A percentile compares a stretch with the other conserved stretches of the same genome.
Conservation (phyloP, 441 rosid genomes). For the Euphorbia schlechtendalii region DNA sequence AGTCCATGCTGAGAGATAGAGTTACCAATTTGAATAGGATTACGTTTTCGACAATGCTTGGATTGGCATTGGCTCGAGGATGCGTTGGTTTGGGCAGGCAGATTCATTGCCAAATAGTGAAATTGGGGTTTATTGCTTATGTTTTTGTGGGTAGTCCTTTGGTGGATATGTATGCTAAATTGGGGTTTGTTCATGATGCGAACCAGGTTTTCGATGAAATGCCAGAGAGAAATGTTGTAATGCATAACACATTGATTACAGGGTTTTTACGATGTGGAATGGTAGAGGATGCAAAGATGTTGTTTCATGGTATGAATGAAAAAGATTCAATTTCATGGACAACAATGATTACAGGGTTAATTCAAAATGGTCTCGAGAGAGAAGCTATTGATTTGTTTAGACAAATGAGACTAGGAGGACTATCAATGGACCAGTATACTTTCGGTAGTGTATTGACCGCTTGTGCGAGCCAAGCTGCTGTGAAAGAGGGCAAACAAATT, state of each 20-base stretch:
- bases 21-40: slow-evolving; percentile 53
- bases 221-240: slow-evolving; percentile 49
- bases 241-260: slow-evolving; percentile 67
- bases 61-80: slow-evolving; percentile 45
- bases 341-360: slow-evolving; percentile 74
- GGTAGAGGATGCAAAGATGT: slow-evolving; percentile 49
- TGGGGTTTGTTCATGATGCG: slow-evolving; percentile 54
- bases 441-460: slow-evolving; percentile 82
- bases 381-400: slow-evolving; percentile 60
- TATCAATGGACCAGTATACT: slow-evolving; percentile 76
- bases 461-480: slow-evolving; percentile 56
- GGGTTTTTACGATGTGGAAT: slow-evolving; percentile 65
- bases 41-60: slow-evolving; percentile 67
- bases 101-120: slow-evolving; percentile 67
- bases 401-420: slow-evolving; percentile 56
- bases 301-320: slow-evolving; percentile 58
- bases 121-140: slow-evolving; percentile 61
- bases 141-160: slow-evolving; percentile 65
- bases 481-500: slow-evolving; percentile 62
- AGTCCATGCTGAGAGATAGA: slow-evolving; percentile 57
- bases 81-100: slow-evolving; percentile 52
- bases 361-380: slow-evolving; percentile 53
- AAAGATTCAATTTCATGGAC: slow-evolving; percentile 87
- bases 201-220: slow-evolving; percentile 49
- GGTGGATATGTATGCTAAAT: slow-evolving; percentile 81